Conservation (phyloP, 140 eudicot genomes). For the Oenanthe javanica region DNA sequence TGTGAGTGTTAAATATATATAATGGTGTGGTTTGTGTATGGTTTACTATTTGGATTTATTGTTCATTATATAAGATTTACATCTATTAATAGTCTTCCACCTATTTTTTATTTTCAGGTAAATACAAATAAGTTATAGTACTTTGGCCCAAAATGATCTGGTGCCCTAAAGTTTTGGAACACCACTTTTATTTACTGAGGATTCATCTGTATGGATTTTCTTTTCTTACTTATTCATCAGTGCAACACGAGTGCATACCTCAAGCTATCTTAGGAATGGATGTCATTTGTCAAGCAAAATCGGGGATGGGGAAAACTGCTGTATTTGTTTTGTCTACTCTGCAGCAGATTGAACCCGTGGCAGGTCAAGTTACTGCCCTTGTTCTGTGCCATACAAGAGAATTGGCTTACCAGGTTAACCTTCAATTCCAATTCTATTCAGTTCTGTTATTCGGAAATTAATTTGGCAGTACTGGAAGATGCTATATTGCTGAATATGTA, state of each 20-base stretch:
- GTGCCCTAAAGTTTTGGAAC: conserved; percentile 28
- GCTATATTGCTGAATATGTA: background rate
- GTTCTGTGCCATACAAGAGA: conserved; percentile 95
- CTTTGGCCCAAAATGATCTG: conserved; percentile 50
- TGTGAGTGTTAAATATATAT: background rate
- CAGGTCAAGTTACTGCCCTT: conserved; percentile 96
- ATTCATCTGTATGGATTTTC: conserved; percentile 46
- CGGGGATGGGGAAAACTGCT: conserved; percentile 98
- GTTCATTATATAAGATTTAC: too few relatives aligned
- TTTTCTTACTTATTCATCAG: conserved; percentile 79
- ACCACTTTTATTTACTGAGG: conserved; percentile 48
- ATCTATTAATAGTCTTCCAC: background rate
- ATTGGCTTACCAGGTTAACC: conserved; percentile 72
- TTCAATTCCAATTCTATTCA: background rate
- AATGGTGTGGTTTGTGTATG: background rate
- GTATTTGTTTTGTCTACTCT: conserved; percentile 84
- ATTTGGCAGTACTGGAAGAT: background rate
- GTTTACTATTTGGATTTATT: background rate
- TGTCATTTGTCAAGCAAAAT: conserved; percentile 96
- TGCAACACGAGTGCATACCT: conserved; percentile 95
- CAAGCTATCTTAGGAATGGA: conserved; percentile 96
- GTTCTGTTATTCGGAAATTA: background rate
- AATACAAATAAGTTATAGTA: conserved; percentile 39
- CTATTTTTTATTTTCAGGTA: conserved; percentile 44
- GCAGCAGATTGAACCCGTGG: conserved; percentile 91